Evolutionary conservation across 495 filamentous ascomycete genomes (phyloP).

Genomic region (Copromyces sp.): DNA sequence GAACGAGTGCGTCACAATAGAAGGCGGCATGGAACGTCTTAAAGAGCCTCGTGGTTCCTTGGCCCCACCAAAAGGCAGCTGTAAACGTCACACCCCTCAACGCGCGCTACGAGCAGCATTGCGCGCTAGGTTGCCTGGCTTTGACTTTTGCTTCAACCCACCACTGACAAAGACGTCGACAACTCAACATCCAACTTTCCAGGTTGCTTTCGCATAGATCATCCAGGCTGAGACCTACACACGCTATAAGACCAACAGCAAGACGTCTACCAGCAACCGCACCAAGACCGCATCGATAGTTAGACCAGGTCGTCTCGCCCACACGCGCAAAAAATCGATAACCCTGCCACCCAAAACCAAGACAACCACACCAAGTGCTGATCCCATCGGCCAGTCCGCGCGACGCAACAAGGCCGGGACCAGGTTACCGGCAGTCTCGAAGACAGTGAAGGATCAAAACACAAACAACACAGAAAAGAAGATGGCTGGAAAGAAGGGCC

Average conservation of each 20-base stretch:
- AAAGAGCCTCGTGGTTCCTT: not conserved
- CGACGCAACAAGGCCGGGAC: not conserved
- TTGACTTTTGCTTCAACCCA: not conserved
- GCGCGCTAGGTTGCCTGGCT: not conserved
- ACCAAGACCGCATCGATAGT: not conserved
- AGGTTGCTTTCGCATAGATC: not conserved
- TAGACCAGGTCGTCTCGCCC: not conserved
- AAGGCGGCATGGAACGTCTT: not conserved
- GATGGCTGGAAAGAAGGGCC: slow-evolving; percentile 51
- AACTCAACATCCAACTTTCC: not conserved
- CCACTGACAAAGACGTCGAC: not conserved
- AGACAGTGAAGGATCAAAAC: not conserved
- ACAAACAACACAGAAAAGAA: slow-evolving; percentile 49
- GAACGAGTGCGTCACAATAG: not conserved
- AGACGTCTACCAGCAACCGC: not conserved
- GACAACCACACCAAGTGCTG: not conserved
- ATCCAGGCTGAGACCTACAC: not conserved
- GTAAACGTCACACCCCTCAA: not conserved
- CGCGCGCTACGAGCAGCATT: not conserved
- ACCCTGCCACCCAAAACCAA: not conserved
- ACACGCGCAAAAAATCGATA: not conserved
- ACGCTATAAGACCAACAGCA: not conserved
- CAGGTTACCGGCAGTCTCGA: not conserved
- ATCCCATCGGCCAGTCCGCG: not conserved
- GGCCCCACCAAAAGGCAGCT: not conserved